phyloP scores from a whole-genome alignment of 352 stramenopile genomes.

The Globisporangium nodosum region DNA sequence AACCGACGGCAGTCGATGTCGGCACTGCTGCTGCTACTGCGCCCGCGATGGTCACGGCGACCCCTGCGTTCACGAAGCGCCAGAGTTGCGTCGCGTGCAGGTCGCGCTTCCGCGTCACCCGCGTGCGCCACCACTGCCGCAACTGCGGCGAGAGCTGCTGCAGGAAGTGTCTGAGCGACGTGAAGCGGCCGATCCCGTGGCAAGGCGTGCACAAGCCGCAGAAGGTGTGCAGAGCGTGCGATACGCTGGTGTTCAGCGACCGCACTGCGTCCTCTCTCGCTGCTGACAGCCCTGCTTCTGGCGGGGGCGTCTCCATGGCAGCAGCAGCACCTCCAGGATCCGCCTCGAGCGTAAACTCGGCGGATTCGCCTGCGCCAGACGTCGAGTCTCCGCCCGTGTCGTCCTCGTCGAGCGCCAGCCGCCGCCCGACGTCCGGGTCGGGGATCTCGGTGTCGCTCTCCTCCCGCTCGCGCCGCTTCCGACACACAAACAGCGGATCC shows the following conservation, averaged over 20 bases:
- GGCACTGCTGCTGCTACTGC: neutral
- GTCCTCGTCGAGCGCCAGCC: constrained; percentile 10
- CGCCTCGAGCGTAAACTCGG: neutral
- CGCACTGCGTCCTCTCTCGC: constrained; percentile 1
- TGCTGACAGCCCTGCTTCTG: too few relatives aligned
- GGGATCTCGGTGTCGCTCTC: constrained; percentile 11
- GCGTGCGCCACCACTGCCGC: constrained; percentile 58
- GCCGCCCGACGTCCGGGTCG: constrained; percentile 5
- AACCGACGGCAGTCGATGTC: neutral
- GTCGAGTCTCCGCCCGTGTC: constrained; percentile 16
- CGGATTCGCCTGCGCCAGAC: neutral
- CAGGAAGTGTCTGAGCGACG: constrained; percentile 36
- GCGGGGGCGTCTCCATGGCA: too few relatives aligned
- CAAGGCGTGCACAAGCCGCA: constrained; percentile 37
- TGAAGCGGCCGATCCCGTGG: constrained; percentile 26
- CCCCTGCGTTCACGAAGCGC: constrained; percentile 30
- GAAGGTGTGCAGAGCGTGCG: constrained; percentile 55
- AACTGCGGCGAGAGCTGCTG: constrained; percentile 62
- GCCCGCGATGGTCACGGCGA: neutral
- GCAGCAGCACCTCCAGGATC: neutral
- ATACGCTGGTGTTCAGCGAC: constrained; percentile 29
- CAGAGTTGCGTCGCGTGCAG: constrained; percentile 34
- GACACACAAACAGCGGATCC: constrained; percentile 13
- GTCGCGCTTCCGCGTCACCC: constrained; percentile 26
- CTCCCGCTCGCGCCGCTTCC: constrained; percentile 10